Evolutionary conservation across 2,329 filamentous ascomycete species (phyloP).

Genomic region (Fonsecaea pedrosoi): DNA sequence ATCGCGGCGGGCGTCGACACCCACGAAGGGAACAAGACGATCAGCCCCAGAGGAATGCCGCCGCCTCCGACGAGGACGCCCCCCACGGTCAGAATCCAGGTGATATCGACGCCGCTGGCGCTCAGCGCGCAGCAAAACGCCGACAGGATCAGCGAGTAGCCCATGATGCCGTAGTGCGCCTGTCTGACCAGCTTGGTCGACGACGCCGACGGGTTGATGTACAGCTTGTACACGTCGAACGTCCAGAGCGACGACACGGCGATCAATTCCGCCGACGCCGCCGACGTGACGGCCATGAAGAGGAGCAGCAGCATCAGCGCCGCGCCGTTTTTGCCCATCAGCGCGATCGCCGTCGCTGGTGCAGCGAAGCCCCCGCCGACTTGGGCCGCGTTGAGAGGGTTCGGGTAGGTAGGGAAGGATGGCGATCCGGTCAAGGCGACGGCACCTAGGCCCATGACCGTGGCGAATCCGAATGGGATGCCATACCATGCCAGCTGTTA

Average conservation of each 20-base stretch:
- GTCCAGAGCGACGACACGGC: slow-evolving; percentile 86
- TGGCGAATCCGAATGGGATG: slow-evolving; percentile 56
- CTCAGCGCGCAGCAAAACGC: slow-evolving; percentile 75
- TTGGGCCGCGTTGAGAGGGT: slow-evolving; percentile 34
- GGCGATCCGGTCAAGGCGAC: slow-evolving; percentile 52
- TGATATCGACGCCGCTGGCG: slow-evolving; percentile 80
- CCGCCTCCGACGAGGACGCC: slow-evolving; percentile 85
- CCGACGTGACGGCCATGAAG: slow-evolving; percentile 87
- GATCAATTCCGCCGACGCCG: slow-evolving; percentile 81
- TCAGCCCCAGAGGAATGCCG: slow-evolving; percentile 81
- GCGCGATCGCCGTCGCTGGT: slow-evolving; percentile 71
- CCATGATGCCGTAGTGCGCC: slow-evolving; percentile 74
- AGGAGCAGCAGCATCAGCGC: slow-evolving; percentile 77
- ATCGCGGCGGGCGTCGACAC: slow-evolving; percentile 74
- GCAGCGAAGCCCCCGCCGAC: slow-evolving; percentile 36
- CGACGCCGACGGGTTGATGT: slow-evolving; percentile 76
- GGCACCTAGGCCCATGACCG: slow-evolving; percentile 54
- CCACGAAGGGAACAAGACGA: slow-evolving; percentile 79
- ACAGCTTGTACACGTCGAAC: slow-evolving; percentile 86
- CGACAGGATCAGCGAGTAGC: slow-evolving; percentile 57
- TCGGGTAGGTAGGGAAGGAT: slow-evolving; percentile 49
- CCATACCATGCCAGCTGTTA: slow-evolving; percentile 53
- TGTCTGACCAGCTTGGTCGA: slow-evolving; percentile 73
- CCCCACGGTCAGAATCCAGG: slow-evolving; percentile 80
- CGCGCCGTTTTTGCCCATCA: slow-evolving; percentile 80